Evolutionary conservation across 371 early-diverging fungal genomes (phyloP).

Genomic region (Lichtheimia ornata): DNA sequence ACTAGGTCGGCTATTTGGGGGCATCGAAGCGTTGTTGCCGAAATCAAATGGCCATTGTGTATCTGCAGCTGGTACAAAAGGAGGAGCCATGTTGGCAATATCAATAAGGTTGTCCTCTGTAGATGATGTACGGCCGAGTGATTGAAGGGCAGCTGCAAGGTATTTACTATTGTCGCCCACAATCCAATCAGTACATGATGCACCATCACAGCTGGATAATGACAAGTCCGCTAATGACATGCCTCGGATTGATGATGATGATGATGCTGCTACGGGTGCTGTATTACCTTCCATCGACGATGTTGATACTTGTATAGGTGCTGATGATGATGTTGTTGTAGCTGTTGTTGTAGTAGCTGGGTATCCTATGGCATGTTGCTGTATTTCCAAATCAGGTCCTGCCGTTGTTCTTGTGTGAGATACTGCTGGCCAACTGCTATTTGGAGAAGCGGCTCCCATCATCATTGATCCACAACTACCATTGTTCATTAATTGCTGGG

Average conservation of each 20-base stretch:
- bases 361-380: too few relatives aligned
- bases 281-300: background rate
- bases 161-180: constrained; percentile 24
- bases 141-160: constrained; percentile 23
- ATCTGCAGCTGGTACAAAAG: constrained; percentile 1
- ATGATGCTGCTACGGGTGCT: background rate
- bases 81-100: background rate
- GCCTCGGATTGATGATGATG: constrained; percentile 9
- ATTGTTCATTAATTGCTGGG: background rate
- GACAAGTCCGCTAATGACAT: constrained; percentile 26
- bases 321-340: constrained; percentile 7
- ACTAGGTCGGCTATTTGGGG: background rate
- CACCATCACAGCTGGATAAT: constrained; percentile 24
- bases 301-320: background rate
- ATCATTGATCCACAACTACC: background rate
- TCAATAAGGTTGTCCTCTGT: constrained; percentile 1
- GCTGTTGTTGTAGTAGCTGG: background rate
- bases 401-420: constrained; percentile 8
- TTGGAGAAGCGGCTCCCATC: background rate
- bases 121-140: constrained; percentile 9
- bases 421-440: background rate
- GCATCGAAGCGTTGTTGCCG: background rate
- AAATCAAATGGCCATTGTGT: constrained; percentile 7
- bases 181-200: constrained; percentile 21
- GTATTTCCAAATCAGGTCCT: background rate